Percentiles rank a stretch among this genome's conserved stretches.
Evolutionary conservation across 2,329 filamentous ascomycete genomes (phyloP).

Genomic region (Botrytis squamosa): DNA sequence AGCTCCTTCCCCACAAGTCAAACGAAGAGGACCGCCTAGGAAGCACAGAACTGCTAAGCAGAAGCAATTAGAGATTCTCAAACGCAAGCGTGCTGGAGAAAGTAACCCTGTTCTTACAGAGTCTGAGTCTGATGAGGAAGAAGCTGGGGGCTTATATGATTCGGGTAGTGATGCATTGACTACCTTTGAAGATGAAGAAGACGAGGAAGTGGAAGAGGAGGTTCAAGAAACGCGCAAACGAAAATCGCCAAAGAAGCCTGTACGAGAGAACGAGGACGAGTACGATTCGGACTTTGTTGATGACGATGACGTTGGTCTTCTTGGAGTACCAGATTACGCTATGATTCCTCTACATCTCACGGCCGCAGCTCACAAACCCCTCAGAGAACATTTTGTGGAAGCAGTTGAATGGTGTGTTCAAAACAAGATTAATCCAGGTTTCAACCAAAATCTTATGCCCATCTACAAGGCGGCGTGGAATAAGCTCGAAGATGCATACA

Average conservation of each 20-base stretch:
- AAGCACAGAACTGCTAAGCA: constrained; percentile 43
- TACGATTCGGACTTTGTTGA: constrained; percentile 54
- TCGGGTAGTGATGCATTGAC: constrained; percentile 43
- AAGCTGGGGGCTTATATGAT: constrained; percentile 23
- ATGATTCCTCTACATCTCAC: constrained; percentile 69
- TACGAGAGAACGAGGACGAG: constrained; percentile 26
- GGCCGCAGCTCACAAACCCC: constrained; percentile 61
- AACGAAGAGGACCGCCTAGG: constrained; percentile 23
- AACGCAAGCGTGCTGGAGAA: constrained; percentile 43
- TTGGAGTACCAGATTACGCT: constrained; percentile 53
- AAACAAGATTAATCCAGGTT: constrained; percentile 72
- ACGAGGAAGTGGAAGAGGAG: constrained; percentile 25
- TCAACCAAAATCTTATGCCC: constrained; percentile 55
- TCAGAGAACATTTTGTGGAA: constrained; percentile 70
- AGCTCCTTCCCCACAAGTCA: background rate
- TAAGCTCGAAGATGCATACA: constrained; percentile 70
- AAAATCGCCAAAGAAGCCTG: constrained; percentile 15
- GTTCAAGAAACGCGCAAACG: constrained; percentile 13
- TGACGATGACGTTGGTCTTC: constrained; percentile 55
- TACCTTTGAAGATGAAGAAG: constrained; percentile 49
- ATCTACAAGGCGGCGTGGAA: constrained; percentile 68
- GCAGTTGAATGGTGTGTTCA: constrained; percentile 80
- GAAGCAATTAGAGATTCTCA: constrained; percentile 44
- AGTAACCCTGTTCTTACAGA: constrained; percentile 42
- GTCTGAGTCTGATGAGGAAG: constrained; percentile 38